A percentile compares a stretch with the other conserved stretches of the same genome.
Evolutionary conservation across 108 stramenopile species (phyloP).

Genomic region (Tribonema minus): DNA sequence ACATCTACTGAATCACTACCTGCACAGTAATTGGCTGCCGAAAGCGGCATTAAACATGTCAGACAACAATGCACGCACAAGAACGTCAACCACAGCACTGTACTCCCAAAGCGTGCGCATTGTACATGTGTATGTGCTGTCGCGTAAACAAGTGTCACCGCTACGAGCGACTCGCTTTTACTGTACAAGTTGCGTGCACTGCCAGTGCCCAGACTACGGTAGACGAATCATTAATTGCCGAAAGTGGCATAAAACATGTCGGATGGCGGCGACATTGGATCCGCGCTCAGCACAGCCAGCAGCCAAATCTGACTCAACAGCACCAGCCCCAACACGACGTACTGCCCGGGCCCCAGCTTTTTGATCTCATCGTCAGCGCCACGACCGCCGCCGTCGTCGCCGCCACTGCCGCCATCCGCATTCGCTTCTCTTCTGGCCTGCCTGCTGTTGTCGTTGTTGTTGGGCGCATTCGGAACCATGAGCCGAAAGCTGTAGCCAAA

Average conservation of each 20-base stretch:
- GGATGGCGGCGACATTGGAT: not conserved
- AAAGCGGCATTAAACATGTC: too few relatives aligned
- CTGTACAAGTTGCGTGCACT: not conserved
- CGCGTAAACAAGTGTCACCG: too few relatives aligned
- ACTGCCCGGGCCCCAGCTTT: not conserved
- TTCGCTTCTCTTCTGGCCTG: not conserved
- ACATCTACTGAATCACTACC: too few relatives aligned
- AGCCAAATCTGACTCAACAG: not conserved
- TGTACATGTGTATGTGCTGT: too few relatives aligned
- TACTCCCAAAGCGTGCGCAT: too few relatives aligned
- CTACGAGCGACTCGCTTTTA: not conserved
- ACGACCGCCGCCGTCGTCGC: not conserved
- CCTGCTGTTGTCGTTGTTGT: not conserved
- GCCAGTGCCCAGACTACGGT: not conserved
- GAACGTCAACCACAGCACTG: too few relatives aligned
- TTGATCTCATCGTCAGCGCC: not conserved
- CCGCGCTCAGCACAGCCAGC: not conserved
- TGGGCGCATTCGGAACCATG: not conserved
- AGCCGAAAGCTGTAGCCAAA: not conserved
- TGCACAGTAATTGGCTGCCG: too few relatives aligned
- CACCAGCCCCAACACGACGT: not conserved
- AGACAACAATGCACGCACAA: too few relatives aligned
- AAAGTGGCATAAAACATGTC: not conserved
- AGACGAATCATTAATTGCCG: not conserved
- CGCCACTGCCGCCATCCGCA: not conserved